Percentiles rank a stretch among this genome's conserved stretches.
phyloP scores from a whole-genome alignment of 2,329 filamentous ascomycete species.

The Elsinoe arachidis region DNA sequence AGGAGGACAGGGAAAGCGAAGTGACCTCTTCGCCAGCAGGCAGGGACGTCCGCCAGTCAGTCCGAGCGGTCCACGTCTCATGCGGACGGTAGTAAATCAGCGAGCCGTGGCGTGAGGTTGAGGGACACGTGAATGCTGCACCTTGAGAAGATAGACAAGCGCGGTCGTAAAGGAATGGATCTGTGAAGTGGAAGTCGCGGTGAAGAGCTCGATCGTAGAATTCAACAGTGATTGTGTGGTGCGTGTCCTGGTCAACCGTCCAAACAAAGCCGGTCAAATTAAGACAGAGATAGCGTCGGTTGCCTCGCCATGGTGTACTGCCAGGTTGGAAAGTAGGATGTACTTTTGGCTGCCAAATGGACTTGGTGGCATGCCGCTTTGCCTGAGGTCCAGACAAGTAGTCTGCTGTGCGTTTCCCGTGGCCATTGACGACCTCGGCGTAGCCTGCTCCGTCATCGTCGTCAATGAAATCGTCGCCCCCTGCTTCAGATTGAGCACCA shows the following conservation, averaged over 20 bases:
- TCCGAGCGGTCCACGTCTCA: slow-evolving; percentile 86
- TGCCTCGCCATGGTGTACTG: slow-evolving; percentile 90
- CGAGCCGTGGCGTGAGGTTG: slow-evolving; percentile 57
- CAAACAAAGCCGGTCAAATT: slow-evolving; percentile 93
- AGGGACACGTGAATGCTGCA: slow-evolving; percentile 73
- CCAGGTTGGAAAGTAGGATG: slow-evolving; percentile 89
- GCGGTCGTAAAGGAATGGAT: slow-evolving; percentile 92
- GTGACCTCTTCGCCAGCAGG: slow-evolving; percentile 78
- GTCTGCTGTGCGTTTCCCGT: slow-evolving; percentile 49
- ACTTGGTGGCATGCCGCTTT: slow-evolving; percentile 46
- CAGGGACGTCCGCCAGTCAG: slow-evolving; percentile 84
- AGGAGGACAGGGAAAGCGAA: slow-evolving; percentile 83
- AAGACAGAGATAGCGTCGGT: slow-evolving; percentile 84
- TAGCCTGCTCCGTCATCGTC: slow-evolving; percentile 96
- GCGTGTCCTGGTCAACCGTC: slow-evolving; percentile 90
- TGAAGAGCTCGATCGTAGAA: slow-evolving; percentile 93
- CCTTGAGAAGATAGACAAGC: slow-evolving; percentile 82
- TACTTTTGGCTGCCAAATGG: slow-evolving; percentile 52
- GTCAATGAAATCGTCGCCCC: slow-evolving; percentile 72
- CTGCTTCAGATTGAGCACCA: slow-evolving; percentile 48
- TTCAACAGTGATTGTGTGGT: slow-evolving; percentile 85
- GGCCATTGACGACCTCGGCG: slow-evolving; percentile 53
- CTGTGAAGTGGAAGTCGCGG: slow-evolving; percentile 94
- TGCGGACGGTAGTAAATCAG: slow-evolving; percentile 94
- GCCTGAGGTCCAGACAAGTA: slow-evolving; percentile 32